Evolutionary conservation across 148 eudicot species (phyloP), one percentile per base, ranked within the genome.

Genomic region (Silene conica): DNA sequence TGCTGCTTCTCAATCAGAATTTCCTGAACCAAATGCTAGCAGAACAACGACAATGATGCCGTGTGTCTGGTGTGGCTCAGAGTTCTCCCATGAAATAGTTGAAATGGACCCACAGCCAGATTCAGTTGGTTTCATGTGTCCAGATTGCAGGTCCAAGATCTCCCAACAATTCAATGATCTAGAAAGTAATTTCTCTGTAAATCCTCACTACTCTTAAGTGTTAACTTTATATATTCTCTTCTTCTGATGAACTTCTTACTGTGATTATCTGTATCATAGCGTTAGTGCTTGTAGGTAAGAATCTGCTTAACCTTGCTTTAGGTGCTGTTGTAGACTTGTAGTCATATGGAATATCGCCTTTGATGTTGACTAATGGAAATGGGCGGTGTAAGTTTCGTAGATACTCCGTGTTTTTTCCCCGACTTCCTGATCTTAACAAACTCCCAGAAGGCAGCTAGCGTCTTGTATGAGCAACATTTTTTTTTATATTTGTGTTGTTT

Each of bases 91-190:
- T 76, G 89, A 86, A 70, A 74, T 79, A 14, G 31, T 74, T 7
- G 88, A 86, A 16, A 43, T 77, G 10, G 94, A 86, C 74, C 41
- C 82, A 54, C 94, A 86, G 71, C 85, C 89, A 61, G 91, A 89
- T 78, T 84, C 94, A 3, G 86, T 89, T 63, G 93, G 91, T 43
- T 89, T 82, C 78, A 89, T 89, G 91, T 89, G 93, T 77, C 86
- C 93, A 15, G 67, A 81, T 20, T 89, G 93, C 85, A 86, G 86
- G 75, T 75, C 82, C 52, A 87, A 84, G 74, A 87, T 89, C 74
- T 87, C 93, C 61, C 86, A 86, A 73, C 90, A 89, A 80, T 82
- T 84, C 75, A 81, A 81, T 21, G 80, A 79, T 18, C 63, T 87
- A 8, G 82, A 76, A 65, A 63, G 73, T 74, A 78, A 78, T 43